Percentiles rank a stretch among this genome's conserved stretches.
phyloP scores from a whole-genome alignment of 148 eudicot species.

The Silene latifolia region DNA sequence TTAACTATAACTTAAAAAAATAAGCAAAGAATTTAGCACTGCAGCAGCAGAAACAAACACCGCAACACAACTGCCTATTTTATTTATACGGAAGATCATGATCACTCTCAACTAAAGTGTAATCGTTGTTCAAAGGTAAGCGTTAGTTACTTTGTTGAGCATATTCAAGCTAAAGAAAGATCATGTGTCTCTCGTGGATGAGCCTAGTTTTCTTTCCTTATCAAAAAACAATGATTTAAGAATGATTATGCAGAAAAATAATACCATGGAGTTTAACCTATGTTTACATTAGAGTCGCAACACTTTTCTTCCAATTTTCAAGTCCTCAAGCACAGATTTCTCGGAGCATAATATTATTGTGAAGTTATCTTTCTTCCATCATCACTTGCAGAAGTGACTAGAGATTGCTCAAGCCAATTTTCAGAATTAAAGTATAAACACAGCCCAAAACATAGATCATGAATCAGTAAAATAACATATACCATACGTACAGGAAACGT shows the following conservation, averaged over 20 bases:
- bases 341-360: neutral
- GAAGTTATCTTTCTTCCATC: no score
- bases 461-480: slow-evolving; percentile 7
- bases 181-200: no score
- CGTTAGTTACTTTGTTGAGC: neutral
- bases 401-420: neutral
- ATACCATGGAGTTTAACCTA: neutral
- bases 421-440: neutral
- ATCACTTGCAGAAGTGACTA: neutral
- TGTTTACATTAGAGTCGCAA: neutral
- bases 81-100: neutral
- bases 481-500: slow-evolving; percentile 47
- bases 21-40: neutral
- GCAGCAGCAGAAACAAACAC: neutral
- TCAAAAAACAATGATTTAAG: neutral
- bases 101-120: neutral
- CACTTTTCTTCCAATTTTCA: neutral
- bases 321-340: neutral
- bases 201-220: no score
- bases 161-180: neutral
- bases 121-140: neutral
- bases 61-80: neutral
- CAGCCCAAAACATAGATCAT: slow-evolving; percentile 1
- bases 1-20: neutral
- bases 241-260: neutral